phyloP scores from a whole-genome alignment of 2,329 filamentous ascomycete species.

The Xylaria sp. region DNA sequence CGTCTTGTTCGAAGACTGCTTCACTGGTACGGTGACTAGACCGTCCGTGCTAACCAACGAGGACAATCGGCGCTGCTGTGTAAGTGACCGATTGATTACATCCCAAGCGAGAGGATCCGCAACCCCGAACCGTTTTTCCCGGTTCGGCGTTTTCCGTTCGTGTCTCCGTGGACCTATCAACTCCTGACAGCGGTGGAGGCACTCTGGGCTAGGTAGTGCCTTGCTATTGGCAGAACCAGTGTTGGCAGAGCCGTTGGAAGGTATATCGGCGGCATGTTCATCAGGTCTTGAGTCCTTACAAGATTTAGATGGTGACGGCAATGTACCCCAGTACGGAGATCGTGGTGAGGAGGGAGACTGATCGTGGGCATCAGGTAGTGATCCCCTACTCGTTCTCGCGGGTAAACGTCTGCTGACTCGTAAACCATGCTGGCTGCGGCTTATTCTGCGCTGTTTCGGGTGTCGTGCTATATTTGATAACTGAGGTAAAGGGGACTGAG shows the following conservation, averaged over 20 bases:
- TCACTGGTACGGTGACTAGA: background rate
- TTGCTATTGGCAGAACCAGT: conserved; percentile 7
- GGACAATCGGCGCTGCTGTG: conserved; percentile 58
- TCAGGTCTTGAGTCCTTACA: conserved; percentile 19
- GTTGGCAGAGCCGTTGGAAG: conserved; percentile 2
- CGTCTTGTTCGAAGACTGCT: conserved; percentile 20
- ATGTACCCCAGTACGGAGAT: conserved; percentile 46
- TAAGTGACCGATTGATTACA: conserved; percentile 58
- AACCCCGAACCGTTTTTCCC: conserved; percentile 49
- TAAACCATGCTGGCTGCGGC: conserved; percentile 50
- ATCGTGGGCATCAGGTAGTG: conserved; percentile 32
- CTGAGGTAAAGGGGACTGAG: conserved; percentile 48
- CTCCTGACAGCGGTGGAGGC: conserved; percentile 10
- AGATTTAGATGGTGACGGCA: conserved; percentile 40
- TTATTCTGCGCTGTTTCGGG: conserved; percentile 52
- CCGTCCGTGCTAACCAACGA: conserved; percentile 47
- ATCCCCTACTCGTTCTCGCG: conserved; percentile 37
- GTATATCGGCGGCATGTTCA: background rate
- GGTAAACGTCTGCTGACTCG: conserved; percentile 52
- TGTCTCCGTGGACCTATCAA: conserved; percentile 21
- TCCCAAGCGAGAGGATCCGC: conserved; percentile 57
- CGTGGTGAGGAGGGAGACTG: conserved; percentile 43
- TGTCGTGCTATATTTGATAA: conserved; percentile 49
- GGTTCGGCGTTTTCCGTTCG: conserved; percentile 34
- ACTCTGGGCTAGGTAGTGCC: background rate